Evolutionary conservation across 768 basidiomycete species (phyloP).

Genomic region (Termitomyces sp.): DNA sequence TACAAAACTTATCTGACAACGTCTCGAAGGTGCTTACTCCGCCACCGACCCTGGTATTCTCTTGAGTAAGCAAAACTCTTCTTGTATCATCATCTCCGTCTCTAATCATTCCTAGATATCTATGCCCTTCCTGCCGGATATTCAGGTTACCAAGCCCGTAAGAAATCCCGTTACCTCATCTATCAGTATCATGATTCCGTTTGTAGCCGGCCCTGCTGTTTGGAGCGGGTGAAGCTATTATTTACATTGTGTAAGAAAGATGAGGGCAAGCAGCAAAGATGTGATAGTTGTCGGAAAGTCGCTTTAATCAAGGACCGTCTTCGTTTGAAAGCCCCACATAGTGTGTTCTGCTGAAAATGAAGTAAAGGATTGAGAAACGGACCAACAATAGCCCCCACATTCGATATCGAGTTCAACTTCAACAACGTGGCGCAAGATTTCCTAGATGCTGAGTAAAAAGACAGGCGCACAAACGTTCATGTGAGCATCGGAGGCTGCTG

Average conservation of each 20-base stretch:
- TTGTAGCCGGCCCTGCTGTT: slow-evolving; percentile 25
- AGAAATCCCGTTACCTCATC: slow-evolving; percentile 5
- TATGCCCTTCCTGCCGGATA: slow-evolving; percentile 23
- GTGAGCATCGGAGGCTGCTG: too few relatives aligned
- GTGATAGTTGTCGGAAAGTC: not conserved
- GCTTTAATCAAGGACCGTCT: not conserved
- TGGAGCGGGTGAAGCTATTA: slow-evolving; percentile 21
- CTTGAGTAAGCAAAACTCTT: slow-evolving; percentile 18
- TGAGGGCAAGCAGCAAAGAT: not conserved
- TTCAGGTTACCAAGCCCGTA: slow-evolving; percentile 27
- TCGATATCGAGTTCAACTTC: slow-evolving; percentile 42
- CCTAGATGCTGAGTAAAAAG: slow-evolving; percentile 47
- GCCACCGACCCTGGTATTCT: slow-evolving; percentile 27
- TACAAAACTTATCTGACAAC: not conserved
- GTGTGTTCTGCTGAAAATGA: not conserved
- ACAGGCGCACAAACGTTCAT: too few relatives aligned
- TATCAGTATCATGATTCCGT: not conserved
- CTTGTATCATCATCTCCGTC: not conserved
- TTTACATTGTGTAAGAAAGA: not conserved
- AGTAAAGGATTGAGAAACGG: not conserved
- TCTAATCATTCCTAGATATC: slow-evolving; percentile 15
- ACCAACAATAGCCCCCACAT: slow-evolving; percentile 25
- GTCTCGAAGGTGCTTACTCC: slow-evolving; percentile 21
- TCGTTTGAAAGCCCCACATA: not conserved
- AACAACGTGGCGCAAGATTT: slow-evolving; percentile 48